A percentile compares a stretch with the other conserved stretches of the same genome.
phyloP scores from a whole-genome alignment of 2,329 filamentous ascomycete genomes.

The Eutypa lata region DNA sequence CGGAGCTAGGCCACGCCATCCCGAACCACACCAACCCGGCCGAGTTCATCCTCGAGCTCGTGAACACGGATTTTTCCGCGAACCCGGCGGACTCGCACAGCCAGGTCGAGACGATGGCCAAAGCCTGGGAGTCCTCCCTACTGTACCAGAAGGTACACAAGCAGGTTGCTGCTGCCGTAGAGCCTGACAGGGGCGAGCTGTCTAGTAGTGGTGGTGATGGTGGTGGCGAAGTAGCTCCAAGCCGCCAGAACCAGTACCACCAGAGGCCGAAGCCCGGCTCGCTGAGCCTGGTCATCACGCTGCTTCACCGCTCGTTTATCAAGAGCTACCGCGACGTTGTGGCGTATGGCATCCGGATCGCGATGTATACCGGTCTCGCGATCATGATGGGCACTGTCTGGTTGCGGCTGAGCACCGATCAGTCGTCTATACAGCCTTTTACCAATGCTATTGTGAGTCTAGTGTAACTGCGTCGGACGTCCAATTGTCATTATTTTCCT shows the following conservation, averaged over 20 bases:
- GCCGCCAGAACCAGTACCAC: neutral
- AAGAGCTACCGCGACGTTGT: conserved; percentile 83
- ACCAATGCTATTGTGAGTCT: conserved; percentile 70
- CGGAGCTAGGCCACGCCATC: conserved; percentile 56
- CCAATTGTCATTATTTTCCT: too few relatives aligned
- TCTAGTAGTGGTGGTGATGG: conserved; percentile 11
- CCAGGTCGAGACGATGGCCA: conserved; percentile 51
- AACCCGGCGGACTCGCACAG: conserved; percentile 44
- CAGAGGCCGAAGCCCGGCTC: conserved; percentile 36
- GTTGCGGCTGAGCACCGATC: conserved; percentile 65
- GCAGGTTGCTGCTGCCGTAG: conserved; percentile 18
- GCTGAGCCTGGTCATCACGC: conserved; percentile 53
- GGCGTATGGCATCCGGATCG: conserved; percentile 77
- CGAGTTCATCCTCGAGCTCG: conserved; percentile 73
- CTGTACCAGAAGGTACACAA: conserved; percentile 23
- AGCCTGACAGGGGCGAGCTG: neutral
- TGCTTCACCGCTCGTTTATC: conserved; percentile 76
- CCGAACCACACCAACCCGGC: conserved; percentile 74
- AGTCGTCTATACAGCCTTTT: conserved; percentile 74
- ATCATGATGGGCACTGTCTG: conserved; percentile 89
- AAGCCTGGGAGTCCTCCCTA: conserved; percentile 51
- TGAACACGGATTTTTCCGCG: conserved; percentile 71
- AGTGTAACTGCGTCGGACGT: too few relatives aligned
- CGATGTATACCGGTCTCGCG: conserved; percentile 73
- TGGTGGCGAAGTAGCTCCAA: conserved; percentile 17